These are phyloP conservation scores for Crassisporium funariophilum DNA, from an alignment of 768 basidiomycete species.

Conservation along the genomic window DNA sequence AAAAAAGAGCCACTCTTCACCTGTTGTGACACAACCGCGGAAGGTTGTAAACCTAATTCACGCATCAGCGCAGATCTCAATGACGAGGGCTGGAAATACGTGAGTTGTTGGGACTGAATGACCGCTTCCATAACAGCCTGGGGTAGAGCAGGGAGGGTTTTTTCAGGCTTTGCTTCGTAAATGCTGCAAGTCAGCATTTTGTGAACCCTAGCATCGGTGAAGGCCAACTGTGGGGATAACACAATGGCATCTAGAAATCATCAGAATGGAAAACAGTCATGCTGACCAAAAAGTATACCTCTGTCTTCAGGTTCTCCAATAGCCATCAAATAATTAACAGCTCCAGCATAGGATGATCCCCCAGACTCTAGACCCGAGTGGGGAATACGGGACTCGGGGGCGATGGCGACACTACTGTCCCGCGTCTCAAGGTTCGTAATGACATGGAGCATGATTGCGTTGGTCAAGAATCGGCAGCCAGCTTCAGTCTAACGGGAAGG, in stretches of 20 bases:
- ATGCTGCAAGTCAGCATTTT: constrained; percentile 9
- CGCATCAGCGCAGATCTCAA: constrained; percentile 1
- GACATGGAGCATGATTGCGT: constrained; percentile 5
- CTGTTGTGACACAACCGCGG: constrained; percentile 11
- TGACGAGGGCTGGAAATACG: constrained; percentile 2
- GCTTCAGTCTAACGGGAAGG: constrained; percentile 10
- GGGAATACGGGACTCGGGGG: constrained; percentile 8
- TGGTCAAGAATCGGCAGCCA: constrained; percentile 8
- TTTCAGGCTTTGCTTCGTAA: constrained; percentile 11
- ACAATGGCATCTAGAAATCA: constrained; percentile 9
- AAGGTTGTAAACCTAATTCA: constrained; percentile 5
- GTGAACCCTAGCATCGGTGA: constrained; percentile 4
- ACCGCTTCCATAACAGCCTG: constrained; percentile 10
- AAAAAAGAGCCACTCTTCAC: constrained; percentile 13
- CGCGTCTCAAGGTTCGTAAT: constrained; percentile 8
- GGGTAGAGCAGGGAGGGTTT: constrained; percentile 9
- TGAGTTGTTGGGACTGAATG: constrained; percentile 6
- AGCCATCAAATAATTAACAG: constrained; percentile 13
- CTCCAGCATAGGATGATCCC: constrained; percentile 7
- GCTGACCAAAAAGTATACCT: constrained; percentile 6
- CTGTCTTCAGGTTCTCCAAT: constrained; percentile 4
- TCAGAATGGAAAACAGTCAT: constrained; percentile 6
- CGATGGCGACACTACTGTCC: constrained; percentile 7
- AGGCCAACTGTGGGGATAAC: constrained; percentile 6
- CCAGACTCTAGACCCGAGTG: constrained; percentile 6